Conservation (phyloP, 805 yeast species). For the Schwanniomyces polymorphus region DNA sequence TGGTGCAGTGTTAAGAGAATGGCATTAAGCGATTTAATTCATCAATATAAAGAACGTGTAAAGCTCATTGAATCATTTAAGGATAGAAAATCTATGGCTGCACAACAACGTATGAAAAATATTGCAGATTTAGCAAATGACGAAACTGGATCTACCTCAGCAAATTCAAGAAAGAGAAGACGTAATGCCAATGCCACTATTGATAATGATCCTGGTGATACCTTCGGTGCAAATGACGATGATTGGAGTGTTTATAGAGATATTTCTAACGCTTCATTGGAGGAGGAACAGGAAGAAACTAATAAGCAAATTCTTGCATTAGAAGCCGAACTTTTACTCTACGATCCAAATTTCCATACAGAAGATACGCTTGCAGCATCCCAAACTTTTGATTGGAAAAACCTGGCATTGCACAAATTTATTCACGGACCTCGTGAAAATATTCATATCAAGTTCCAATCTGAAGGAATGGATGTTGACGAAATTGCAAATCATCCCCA, state of each 20-base stretch:
- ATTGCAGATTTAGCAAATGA: conserved; percentile 85
- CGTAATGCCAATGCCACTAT: conserved; percentile 59
- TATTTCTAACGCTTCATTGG: conserved; percentile 72
- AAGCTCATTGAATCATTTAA: conserved; percentile 74
- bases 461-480: conserved; percentile 41
- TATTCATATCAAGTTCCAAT: conserved; percentile 53
- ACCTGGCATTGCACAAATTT: conserved; percentile 76
- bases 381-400: conserved; percentile 77
- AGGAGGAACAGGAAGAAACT: conserved; percentile 78
- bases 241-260: conserved; percentile 94
- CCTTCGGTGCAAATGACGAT: conserved; percentile 92
- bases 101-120: conserved; percentile 89
- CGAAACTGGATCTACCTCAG: conserved; percentile 47
- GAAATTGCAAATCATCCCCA: conserved; percentile 53
- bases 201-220: conserved; percentile 90
- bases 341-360: conserved; percentile 81
- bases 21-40: conserved; percentile 59
- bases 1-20: conserved; percentile 78
- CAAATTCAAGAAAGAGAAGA: conserved; percentile 47
- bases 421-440: conserved; percentile 88
- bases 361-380: conserved; percentile 80
- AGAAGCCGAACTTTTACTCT: conserved; percentile 75
- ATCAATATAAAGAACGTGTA: conserved; percentile 62
- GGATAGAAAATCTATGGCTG: conserved; percentile 87
- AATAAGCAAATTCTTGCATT: conserved; percentile 56